These are phyloP conservation scores for Astragalus membranaceus DNA, from an alignment of 306 rosid species.

Conservation along the genomic window DNA sequence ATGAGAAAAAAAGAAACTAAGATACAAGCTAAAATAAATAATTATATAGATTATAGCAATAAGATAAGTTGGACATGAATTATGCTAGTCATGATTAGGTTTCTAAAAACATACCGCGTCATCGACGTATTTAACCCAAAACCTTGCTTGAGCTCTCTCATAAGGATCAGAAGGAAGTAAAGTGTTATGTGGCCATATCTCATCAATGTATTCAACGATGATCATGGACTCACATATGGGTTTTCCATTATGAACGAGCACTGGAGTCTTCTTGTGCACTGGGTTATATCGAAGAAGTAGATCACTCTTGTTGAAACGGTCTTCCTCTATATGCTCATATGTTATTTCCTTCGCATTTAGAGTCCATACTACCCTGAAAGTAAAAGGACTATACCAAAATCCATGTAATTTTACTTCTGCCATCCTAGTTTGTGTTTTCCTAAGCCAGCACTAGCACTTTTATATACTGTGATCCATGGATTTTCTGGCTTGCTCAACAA, in stretches of 20 bases:
- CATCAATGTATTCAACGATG: constrained; percentile 44
- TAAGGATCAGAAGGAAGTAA: constrained; percentile 32
- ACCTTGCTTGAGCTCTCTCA: constrained; percentile 36
- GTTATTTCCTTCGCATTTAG: constrained; percentile 40
- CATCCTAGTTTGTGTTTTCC: not conserved
- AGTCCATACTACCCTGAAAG: constrained; percentile 35
- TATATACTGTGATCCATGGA: not conserved
- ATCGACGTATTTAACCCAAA: constrained; percentile 37
- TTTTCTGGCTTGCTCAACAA: not conserved
- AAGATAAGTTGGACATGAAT: no score
- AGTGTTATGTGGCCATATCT: constrained; percentile 38
- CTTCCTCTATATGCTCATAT: constrained; percentile 43
- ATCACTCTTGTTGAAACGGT: constrained; percentile 33
- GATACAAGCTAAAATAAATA: no score
- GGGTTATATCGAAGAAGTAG: constrained; percentile 38
- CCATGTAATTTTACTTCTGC: constrained; percentile 38
- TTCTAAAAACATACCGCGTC: constrained; percentile 21
- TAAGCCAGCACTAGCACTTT: not conserved
- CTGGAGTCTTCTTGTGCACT: constrained; percentile 35
- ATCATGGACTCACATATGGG: constrained; percentile 40
- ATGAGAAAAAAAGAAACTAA: no score
- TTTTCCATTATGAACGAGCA: constrained; percentile 40
- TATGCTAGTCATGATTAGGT: not conserved
- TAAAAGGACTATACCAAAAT: constrained; percentile 37
- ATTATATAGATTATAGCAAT: no score